These are phyloP conservation scores for Penicillium freii DNA, from an alignment of 2,329 filamentous ascomycete genomes.

Conservation along the genomic window DNA sequence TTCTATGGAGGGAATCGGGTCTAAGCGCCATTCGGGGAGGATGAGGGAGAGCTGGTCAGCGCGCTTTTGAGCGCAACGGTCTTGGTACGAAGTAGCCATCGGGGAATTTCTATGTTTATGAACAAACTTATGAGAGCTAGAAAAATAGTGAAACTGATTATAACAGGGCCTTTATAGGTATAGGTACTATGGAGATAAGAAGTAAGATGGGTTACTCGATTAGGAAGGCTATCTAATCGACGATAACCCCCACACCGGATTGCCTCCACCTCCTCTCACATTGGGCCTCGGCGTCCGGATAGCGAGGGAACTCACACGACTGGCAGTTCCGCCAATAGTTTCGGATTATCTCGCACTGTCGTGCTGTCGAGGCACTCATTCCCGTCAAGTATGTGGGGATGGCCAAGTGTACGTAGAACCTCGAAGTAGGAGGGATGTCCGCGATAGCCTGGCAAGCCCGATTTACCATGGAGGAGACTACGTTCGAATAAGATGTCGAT, in stretches of 20 bases:
- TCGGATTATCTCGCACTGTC: constrained; percentile 39
- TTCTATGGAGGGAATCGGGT: constrained; percentile 21
- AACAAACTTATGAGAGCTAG: neutral
- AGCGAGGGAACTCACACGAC: constrained; percentile 40
- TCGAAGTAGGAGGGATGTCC: constrained; percentile 32
- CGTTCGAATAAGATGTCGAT: constrained; percentile 8
- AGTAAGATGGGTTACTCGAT: constrained; percentile 24
- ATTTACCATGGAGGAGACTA: constrained; percentile 35
- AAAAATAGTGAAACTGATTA: neutral
- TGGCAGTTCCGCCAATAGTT: constrained; percentile 43
- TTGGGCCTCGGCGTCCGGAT: constrained; percentile 32
- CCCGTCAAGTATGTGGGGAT: constrained; percentile 40
- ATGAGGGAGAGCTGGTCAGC: constrained; percentile 23
- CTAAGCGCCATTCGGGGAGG: constrained; percentile 25
- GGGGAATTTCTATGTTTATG: neutral
- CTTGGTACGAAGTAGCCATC: constrained; percentile 20
- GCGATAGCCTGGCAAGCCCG: constrained; percentile 38
- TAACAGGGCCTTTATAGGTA: neutral
- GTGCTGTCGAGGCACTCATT: constrained; percentile 33
- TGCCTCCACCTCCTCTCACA: constrained; percentile 38
- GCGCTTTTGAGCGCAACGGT: constrained; percentile 26
- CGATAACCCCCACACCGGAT: constrained; percentile 19
- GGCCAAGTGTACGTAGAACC: constrained; percentile 44
- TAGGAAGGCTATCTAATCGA: constrained; percentile 22
- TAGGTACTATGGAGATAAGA: constrained; percentile 9